Percentiles rank a stretch among this genome's conserved stretches.
Conservation (phyloP, 305 asterid species). For the Fraxinus floribunda region DNA sequence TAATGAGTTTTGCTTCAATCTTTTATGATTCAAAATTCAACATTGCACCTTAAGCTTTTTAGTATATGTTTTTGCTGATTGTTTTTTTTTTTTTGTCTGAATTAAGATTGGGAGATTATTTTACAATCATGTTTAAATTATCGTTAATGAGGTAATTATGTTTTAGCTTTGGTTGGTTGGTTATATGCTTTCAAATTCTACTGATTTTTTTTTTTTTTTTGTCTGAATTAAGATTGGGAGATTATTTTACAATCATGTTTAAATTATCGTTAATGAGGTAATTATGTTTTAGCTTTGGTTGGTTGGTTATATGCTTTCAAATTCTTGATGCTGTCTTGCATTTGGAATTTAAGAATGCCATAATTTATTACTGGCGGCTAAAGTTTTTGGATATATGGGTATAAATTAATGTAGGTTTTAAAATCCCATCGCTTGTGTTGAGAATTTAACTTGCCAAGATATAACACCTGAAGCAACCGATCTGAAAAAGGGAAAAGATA, state of each 20-base stretch:
- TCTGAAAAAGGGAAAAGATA: background rate
- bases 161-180: slow-evolving; percentile 26
- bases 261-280: background rate
- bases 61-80: slow-evolving; percentile 7
- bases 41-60: slow-evolving; percentile 26
- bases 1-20: slow-evolving; percentile 23
- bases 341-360: slow-evolving; percentile 2
- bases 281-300: slow-evolving; percentile 23
- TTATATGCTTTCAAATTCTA: slow-evolving; percentile 12
- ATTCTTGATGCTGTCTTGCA: background rate
- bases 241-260: background rate
- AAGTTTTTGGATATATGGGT: background rate
- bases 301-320: slow-evolving; percentile 16
- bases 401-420: background rate
- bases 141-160: background rate
- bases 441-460: slow-evolving; percentile 9
- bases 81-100: background rate
- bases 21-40: slow-evolving; percentile 21
- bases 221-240: background rate
- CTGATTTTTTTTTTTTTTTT: too few species aligned
- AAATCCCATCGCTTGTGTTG: background rate
- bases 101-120: background rate
- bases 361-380: background rate
- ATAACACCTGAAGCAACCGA: background rate
- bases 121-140: background rate